These are phyloP conservation scores for Whalleya microplaca DNA, from an alignment of 2,329 filamentous ascomycete species.

Conservation along the genomic window DNA sequence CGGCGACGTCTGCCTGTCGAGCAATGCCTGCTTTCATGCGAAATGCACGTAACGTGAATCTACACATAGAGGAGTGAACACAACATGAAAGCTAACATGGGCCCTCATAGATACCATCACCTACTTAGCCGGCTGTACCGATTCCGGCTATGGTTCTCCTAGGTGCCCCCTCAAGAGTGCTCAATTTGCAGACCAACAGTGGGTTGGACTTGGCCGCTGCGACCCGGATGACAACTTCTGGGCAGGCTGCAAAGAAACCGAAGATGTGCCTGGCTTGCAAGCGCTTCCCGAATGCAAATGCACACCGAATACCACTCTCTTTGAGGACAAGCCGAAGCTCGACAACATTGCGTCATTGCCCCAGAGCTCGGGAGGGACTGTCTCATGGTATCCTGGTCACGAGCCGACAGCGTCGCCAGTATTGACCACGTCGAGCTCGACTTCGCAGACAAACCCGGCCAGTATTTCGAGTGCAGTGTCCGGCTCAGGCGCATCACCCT, in stretches of 20 bases:
- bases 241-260: constrained; percentile 21
- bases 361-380: constrained; percentile 6
- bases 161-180: constrained; percentile 22
- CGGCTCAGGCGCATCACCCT: neutral
- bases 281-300: constrained; percentile 16
- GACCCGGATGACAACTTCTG: constrained; percentile 6
- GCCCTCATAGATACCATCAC: constrained; percentile 8
- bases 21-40: constrained; percentile 20
- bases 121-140: constrained; percentile 31
- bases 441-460: neutral
- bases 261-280: constrained; percentile 6
- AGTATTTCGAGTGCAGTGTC: too few species aligned
- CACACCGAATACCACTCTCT: constrained; percentile 3
- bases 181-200: constrained; percentile 14
- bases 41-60: constrained; percentile 8
- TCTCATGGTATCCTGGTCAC: constrained; percentile 17
- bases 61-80: neutral
- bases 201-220: constrained; percentile 20
- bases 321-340: constrained; percentile 10
- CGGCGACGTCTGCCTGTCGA: constrained; percentile 24
- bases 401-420: constrained; percentile 4
- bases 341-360: constrained; percentile 17
- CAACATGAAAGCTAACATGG: neutral
- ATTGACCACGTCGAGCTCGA: neutral
- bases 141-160: constrained; percentile 10